Percentiles rank a stretch among this genome's conserved stretches.
phyloP scores from a whole-genome alignment of 768 basidiomycete genomes.

The Cystobasidium tubakii region DNA sequence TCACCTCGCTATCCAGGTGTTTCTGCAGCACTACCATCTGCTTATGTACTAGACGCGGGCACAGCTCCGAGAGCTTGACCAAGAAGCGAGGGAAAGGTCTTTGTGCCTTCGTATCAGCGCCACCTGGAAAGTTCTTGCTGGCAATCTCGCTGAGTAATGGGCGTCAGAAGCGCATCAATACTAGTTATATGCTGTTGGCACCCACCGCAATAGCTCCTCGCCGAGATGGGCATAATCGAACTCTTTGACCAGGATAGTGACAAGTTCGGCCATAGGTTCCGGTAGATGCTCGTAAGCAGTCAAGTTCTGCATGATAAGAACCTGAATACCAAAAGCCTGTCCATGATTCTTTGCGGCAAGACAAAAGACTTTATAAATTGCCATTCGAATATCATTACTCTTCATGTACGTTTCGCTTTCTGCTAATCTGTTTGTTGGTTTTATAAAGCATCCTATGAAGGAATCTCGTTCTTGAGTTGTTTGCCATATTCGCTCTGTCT shows the following conservation, averaged over 20 bases:
- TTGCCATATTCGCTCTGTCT: constrained; percentile 79
- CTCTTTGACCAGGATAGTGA: constrained; percentile 70
- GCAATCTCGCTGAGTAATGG: constrained; percentile 62
- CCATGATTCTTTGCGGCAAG: constrained; percentile 83
- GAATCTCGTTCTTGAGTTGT: constrained; percentile 77
- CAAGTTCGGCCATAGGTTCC: constrained; percentile 86
- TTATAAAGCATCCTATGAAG: constrained; percentile 78
- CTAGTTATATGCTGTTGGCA: not conserved
- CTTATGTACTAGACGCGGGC: constrained; percentile 74
- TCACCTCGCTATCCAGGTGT: constrained; percentile 86
- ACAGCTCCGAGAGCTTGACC: constrained; percentile 68
- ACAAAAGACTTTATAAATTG: constrained; percentile 83
- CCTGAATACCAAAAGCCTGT: constrained; percentile 67
- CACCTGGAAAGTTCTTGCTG: constrained; percentile 65
- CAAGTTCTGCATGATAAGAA: constrained; percentile 79
- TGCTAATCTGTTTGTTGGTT: constrained; percentile 76
- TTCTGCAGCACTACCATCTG: constrained; percentile 76
- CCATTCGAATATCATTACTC: constrained; percentile 60
- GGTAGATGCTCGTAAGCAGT: constrained; percentile 92
- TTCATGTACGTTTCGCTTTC: constrained; percentile 90
- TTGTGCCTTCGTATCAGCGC: constrained; percentile 77
- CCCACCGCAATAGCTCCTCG: constrained; percentile 70
- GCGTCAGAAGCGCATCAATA: constrained; percentile 34
- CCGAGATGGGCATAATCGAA: constrained; percentile 83
- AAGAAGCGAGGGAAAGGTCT: constrained; percentile 79